Percentiles rank a stretch among this genome's conserved stretches.
phyloP scores from a whole-genome alignment of 2,329 filamentous ascomycete genomes.

The Alternaria ventricosa region DNA sequence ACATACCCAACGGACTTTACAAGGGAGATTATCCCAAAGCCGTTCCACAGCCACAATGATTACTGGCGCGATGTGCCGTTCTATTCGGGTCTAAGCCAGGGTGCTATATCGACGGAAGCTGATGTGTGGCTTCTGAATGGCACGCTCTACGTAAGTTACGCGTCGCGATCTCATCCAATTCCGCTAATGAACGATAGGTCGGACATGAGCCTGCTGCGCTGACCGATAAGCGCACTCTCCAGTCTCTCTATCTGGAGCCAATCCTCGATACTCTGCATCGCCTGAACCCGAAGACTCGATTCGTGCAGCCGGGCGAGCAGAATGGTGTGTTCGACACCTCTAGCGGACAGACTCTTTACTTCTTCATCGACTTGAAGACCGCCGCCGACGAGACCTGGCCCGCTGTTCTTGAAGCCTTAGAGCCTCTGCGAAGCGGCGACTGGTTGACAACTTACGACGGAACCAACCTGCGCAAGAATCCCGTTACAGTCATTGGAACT shows the following conservation, averaged over 20 bases:
- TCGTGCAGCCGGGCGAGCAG: slow-evolving; percentile 54
- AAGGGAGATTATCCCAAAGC: slow-evolving; percentile 64
- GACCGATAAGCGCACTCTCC: slow-evolving; percentile 60
- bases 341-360: slow-evolving; percentile 64
- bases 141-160: slow-evolving; percentile 58
- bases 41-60: slow-evolving; percentile 66
- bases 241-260: slow-evolving; percentile 65
- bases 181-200: slow-evolving; percentile 49
- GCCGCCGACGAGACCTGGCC: slow-evolving; percentile 62
- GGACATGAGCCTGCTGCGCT: slow-evolving; percentile 63
- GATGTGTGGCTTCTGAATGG: slow-evolving; percentile 67
- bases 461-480: slow-evolving; percentile 52
- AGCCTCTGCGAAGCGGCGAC: slow-evolving; percentile 61
- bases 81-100: slow-evolving; percentile 62
- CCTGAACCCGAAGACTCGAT: slow-evolving; percentile 62
- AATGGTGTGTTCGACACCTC: slow-evolving; percentile 70
- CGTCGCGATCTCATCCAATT: not conserved
- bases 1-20: slow-evolving; percentile 68
- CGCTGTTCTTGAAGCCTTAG: slow-evolving; percentile 61
- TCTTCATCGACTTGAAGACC: slow-evolving; percentile 71
- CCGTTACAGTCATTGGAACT: slow-evolving; percentile 69
- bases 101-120: slow-evolving; percentile 65
- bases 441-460: slow-evolving; percentile 63
- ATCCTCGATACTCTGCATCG: slow-evolving; percentile 62
- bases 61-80: slow-evolving; percentile 61